Conservation (phyloP, 139 green algal genomes). For the Coelastrella sp. region DNA sequence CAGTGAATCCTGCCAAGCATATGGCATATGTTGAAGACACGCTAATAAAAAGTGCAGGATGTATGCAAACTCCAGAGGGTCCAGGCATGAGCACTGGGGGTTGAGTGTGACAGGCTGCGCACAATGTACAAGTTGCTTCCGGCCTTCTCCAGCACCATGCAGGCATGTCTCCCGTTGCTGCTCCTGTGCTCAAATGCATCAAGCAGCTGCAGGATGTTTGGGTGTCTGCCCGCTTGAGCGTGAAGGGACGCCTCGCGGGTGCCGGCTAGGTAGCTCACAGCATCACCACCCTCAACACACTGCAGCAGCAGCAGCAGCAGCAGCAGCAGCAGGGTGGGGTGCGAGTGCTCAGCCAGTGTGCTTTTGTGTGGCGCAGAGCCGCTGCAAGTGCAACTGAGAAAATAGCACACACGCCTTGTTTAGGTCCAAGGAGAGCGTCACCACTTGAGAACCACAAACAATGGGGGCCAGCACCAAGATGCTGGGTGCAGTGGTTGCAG, state of each 20-base stretch:
- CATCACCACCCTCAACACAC: conserved; percentile 36
- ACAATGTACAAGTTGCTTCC: conserved; percentile 4
- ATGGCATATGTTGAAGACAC: too few relatives aligned
- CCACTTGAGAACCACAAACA: too few relatives aligned
- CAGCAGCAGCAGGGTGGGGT: not conserved
- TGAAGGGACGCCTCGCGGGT: conserved; percentile 29
- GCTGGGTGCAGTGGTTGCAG: too few relatives aligned
- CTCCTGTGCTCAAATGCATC: conserved; percentile 42
- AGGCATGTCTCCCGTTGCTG: conserved; percentile 11
- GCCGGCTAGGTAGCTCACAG: conserved; percentile 18
- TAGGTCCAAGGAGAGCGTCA: too few relatives aligned
- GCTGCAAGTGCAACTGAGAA: too few relatives aligned
- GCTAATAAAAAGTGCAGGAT: too few relatives aligned
- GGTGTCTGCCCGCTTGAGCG: not conserved
- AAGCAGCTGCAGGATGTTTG: conserved; percentile 39
- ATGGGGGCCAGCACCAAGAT: too few relatives aligned
- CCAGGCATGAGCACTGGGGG: not conserved
- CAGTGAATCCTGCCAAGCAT: too few relatives aligned
- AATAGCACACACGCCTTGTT: too few relatives aligned
- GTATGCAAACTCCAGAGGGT: too few relatives aligned
- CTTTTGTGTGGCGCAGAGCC: too few relatives aligned
- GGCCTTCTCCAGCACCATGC: conserved; percentile 24
- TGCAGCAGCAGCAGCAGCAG: conserved; percentile 1
- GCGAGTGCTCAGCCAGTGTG: not conserved
- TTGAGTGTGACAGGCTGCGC: not conserved